Conservation (phyloP, 169 alveolate genomes). For the Cryptosporidium bovis region DNA sequence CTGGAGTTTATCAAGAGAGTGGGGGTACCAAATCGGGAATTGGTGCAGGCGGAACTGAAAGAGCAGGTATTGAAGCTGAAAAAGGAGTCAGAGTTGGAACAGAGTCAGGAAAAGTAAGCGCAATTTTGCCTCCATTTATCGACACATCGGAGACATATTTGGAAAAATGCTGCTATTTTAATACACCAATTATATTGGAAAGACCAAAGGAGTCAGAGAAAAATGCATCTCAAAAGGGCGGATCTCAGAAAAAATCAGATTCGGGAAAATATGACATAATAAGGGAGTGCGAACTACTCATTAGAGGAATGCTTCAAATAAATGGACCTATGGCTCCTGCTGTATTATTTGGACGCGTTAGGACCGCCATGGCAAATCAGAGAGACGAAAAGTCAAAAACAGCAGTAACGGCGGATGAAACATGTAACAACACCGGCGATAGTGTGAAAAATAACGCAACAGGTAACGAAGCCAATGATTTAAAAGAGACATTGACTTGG, state of each 20-base stretch:
- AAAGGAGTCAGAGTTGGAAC: background rate
- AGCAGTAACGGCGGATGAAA: background rate
- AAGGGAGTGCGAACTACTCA: slow-evolving; percentile 52
- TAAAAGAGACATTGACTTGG: slow-evolving; percentile 40
- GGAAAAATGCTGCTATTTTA: slow-evolving; percentile 48
- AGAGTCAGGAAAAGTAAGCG: background rate
- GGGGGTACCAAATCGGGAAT: background rate
- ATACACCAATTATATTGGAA: slow-evolving; percentile 16
- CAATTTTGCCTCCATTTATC: slow-evolving; percentile 55
- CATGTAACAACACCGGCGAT: background rate
- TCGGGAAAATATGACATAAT: slow-evolving; percentile 27
- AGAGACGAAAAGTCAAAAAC: background rate
- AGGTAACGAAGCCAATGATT: background rate
- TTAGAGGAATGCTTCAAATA: slow-evolving; percentile 51
- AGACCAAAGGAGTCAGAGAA: background rate
- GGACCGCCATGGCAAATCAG: slow-evolving; percentile 57
- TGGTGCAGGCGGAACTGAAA: too few species aligned
- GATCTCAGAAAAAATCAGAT: slow-evolving; percentile 1
- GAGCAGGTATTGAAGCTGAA: too few species aligned
- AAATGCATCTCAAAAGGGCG: background rate
- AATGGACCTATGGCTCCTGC: slow-evolving; percentile 76
- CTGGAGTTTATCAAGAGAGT: background rate
- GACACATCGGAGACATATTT: slow-evolving; percentile 15
- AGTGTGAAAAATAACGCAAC: background rate
- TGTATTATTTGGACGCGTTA: slow-evolving; percentile 54